Base-by-base conservation (phyloP, 1,284 basidiomycete species). In the Cryptococcus hybrid region DNA sequence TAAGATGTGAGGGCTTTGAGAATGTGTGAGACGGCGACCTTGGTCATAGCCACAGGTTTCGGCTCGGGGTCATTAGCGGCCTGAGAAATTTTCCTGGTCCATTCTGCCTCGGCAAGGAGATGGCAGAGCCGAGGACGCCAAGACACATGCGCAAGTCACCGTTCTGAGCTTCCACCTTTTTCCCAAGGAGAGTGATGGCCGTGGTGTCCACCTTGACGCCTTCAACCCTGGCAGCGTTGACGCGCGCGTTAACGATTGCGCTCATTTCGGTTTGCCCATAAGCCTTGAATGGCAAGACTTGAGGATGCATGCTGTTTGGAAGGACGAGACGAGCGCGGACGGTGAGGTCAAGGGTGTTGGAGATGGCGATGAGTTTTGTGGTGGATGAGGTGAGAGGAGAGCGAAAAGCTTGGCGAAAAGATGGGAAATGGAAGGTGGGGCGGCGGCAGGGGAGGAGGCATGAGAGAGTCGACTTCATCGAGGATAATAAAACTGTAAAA, bases 111-210 rank as follows among this genome's bases (percentile, higher is more conserved):
- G 13, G 75, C 73, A 7, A 63, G 37, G 65, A 60, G 49, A 78
- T 67, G 3, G 76, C 75, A 5, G 71, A 68, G 11, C 67, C 59
- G n/a, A 77, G 66, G 30, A 75, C 71, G n/a, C 73, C 70, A 6
- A 79, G 66, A 57, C 76, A 78, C 73, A 76, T 76, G 52, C 78
- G 57, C 34, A 79, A 57, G 64, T 79, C 78, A n/a, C 78, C 78
- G 57, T 78, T 78, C 62, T 76, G 73, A 9, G 76, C 77, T 59
- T 78, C 75, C 39, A 78, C 76, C 55, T 78, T 78, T 30, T 74
- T 65, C 35, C 69, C 67, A 9, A 77, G 66, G 5, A 79, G 68
- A 57, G 76, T 75, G 40, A 75, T 61, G 3, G 77, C 76, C 36
- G 74, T 74, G 35, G 61, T 55, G 54, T 79, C 78, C 6, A 76